Base-by-base conservation (phyloP, 371 early-diverging fungal species). In the Capniomyces stellatus region DNA sequence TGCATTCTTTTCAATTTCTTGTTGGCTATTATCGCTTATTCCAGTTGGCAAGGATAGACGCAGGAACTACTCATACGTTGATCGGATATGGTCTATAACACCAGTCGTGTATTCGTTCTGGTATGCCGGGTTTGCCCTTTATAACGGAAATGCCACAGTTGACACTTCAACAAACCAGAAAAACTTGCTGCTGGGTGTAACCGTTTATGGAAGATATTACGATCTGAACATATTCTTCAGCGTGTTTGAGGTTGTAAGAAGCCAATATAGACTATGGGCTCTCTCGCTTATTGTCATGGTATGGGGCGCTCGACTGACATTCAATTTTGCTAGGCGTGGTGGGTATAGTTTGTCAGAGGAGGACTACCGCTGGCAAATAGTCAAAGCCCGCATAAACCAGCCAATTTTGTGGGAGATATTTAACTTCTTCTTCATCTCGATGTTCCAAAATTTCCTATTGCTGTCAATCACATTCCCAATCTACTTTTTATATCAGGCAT, bases 241-340 rank as follows among this genome's bases (percentile, higher is more conserved):
- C 10, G 35, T 35, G 15, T 35, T 10, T 35, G 35, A 6, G 10
- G 15, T 6, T 35, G 15, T 35, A 35, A 10, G 6, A 35, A 35
- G 15, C 6, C 15, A 35, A 6, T 25, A 31, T 12, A 13, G 23
- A 39, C 52, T 54, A 52, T 50, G 58, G 0, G 18, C 50, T 22
- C 25, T 42, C 0, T 52, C 42, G 0, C 2, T 65, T 6, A 55
- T 85, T 13, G 75, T 81, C 18, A 57, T 72, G 0, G 35, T 77
- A n/a, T 93, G 93, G 93, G 83, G 85, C 1, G 24, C 62, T 2
- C 76, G 91, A 21, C 65, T 90, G 43, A 85, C 87, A 0, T 84
- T 70, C 61, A 91, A 89, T 65, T 87, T 87, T 42, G 54, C 62
- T 51, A 71, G 82, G 22, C 81, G 85, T 52, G 90, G 89, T 0